Base-by-base conservation (phyloP, 2,329 filamentous ascomycete genomes). In the Penicillium sp. region DNA sequence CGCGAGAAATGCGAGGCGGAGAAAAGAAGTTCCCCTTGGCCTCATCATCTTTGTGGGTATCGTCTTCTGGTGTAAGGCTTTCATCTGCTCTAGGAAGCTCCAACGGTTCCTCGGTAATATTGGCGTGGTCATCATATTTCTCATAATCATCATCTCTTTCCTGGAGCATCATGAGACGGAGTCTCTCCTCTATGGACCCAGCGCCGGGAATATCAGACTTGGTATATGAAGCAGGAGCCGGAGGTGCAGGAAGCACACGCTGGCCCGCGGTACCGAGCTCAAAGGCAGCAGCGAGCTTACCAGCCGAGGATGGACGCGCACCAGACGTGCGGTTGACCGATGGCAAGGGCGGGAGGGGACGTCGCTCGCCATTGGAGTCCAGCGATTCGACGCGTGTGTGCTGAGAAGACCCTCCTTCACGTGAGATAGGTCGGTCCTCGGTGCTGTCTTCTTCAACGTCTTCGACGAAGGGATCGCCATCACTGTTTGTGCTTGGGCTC, bases 301-400 rank as follows among this genome's bases (percentile, higher is more conserved):
- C 80, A 3, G 86, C 85, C 4, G 86, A 86, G 9, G 82, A 71
- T 55, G 78, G 59, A 76, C 87, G 69, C 74, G 74, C 72, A 22
- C 73, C 72, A 42, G 68, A 70, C 8, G 67, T 57, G 13, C 68
- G 67, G 38, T 60, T 70, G 5, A 72, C 64, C 2, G 72, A 88
- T 7, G 93, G 93, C 44, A 97, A 82, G 44, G 93, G 92, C 34
- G 93, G 93, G 16, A 97, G 81, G 18, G 93, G 93, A 32, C 93
- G 83, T 63, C 90, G 86, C 58, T 96, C 90, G 40, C 86, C 86
- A 66, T 91, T 92, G 0, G 91, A 94, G 61, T 85, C 86, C 32
- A 85, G 77, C 2, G 92, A 94, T 65, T 90, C 88, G 24, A 86
- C 87, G 45, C 89, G 86, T 3, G 79, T 79, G 40, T 86, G 81